Evolutionary conservation across 2,329 filamentous ascomycete species (phyloP).

Genomic region (Talaromyces sp.): DNA sequence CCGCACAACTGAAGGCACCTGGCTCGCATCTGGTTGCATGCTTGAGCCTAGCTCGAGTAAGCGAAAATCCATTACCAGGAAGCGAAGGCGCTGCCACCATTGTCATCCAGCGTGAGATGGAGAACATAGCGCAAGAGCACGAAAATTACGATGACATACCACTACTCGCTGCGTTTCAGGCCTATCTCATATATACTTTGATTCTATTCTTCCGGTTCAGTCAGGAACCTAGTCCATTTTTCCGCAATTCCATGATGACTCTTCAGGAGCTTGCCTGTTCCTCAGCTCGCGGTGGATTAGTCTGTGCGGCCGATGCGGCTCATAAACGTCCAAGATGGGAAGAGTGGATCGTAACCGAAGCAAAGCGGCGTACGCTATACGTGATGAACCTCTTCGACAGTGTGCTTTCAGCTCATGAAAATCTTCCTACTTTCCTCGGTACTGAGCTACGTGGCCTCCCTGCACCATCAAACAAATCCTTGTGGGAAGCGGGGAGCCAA

Average conservation of each 20-base stretch:
- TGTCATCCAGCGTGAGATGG: conserved; percentile 21
- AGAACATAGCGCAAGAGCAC: conserved; percentile 11
- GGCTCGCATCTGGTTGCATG: conserved; percentile 19
- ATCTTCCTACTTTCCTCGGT: conserved; percentile 44
- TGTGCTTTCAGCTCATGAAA: conserved; percentile 39
- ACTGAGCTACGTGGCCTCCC: conserved; percentile 43
- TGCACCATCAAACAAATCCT: conserved; percentile 33
- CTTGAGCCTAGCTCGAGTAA: conserved; percentile 22
- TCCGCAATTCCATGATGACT: conserved; percentile 43
- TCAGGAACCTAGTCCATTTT: conserved; percentile 20
- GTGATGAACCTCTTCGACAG: conserved; percentile 51
- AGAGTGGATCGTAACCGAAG: conserved; percentile 48
- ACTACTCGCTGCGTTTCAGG: conserved; percentile 45
- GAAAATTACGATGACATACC: conserved; percentile 17
- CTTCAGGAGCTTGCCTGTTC: conserved; percentile 47
- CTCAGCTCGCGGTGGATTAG: conserved; percentile 36
- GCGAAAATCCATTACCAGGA: conserved; percentile 18
- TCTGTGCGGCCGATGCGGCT: conserved; percentile 38
- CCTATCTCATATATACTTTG: conserved; percentile 50
- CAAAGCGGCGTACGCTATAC: conserved; percentile 48
- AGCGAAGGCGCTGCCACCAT: conserved; percentile 20
- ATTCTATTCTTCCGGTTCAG: conserved; percentile 40
- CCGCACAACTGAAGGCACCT: conserved; percentile 11
- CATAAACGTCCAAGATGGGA: conserved; percentile 45
- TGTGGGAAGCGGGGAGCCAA: conserved; percentile 40